phyloP scores from a whole-genome alignment of 1,284 basidiomycete species.

The Malassezia brasiliensis region DNA sequence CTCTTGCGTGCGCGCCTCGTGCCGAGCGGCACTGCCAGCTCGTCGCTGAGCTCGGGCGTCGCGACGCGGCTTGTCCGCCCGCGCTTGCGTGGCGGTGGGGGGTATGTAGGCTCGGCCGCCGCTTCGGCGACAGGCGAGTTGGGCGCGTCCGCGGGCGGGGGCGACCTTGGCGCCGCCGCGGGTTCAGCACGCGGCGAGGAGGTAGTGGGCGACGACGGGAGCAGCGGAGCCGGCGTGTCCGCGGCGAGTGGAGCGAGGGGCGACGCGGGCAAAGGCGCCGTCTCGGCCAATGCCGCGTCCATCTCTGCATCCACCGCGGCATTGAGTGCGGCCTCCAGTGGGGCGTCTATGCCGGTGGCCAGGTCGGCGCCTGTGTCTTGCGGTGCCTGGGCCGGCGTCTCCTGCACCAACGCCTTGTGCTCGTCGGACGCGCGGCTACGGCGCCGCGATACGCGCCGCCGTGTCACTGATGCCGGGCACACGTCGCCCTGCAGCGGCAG shows the following conservation, averaged over 20 bases:
- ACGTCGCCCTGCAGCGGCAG: slow-evolving; percentile 8
- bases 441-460: slow-evolving; percentile 5
- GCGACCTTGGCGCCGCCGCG: no score
- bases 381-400: no score
- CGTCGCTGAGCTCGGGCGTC: neutral
- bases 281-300: no score
- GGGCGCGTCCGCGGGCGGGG: no score
- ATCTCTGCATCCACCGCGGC: no score
- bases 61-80: neutral
- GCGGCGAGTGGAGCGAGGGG: no score
- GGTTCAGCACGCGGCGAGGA: no score
- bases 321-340: neutral
- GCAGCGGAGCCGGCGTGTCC: no score
- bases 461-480: slow-evolving; percentile 11
- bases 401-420: neutral
- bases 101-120: neutral
- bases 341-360: neutral
- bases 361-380: no score
- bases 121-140: neutral
- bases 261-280: no score
- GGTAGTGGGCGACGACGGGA: no score
- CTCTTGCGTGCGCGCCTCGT: slow-evolving; percentile 33
- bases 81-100: neutral
- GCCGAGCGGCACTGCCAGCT: neutral
- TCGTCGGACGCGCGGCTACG: neutral